Percentiles rank a stretch among this genome's conserved stretches.
These are phyloP conservation scores for Pythium phragmitis DNA, from an alignment of 352 stramenopile species.

Conservation along the genomic window DNA sequence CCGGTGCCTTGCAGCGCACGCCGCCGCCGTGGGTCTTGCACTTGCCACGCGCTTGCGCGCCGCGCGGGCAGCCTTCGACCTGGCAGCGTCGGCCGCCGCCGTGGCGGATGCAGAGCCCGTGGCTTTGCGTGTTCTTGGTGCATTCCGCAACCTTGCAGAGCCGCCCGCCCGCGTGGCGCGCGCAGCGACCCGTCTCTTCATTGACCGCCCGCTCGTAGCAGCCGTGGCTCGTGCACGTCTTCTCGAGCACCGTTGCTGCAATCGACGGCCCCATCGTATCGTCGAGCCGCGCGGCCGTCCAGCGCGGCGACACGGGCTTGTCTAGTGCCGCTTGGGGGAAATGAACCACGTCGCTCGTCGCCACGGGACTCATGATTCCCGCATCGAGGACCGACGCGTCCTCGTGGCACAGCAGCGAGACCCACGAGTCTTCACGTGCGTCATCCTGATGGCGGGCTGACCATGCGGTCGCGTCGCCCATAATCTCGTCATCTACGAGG, in stretches of 20 bases:
- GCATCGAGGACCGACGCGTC: not conserved
- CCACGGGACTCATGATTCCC: slow-evolving; percentile 13
- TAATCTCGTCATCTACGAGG: not conserved
- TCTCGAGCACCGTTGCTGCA: no score
- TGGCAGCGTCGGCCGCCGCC: slow-evolving; percentile 37
- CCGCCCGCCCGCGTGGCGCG: slow-evolving; percentile 10
- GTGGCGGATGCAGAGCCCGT: slow-evolving; percentile 38
- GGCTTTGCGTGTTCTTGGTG: slow-evolving; percentile 36
- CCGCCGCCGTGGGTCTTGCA: slow-evolving; percentile 53
- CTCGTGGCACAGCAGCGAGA: slow-evolving; percentile 8
- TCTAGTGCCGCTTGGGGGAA: not conserved
- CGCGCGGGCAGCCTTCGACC: slow-evolving; percentile 40
- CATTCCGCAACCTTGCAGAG: slow-evolving; percentile 31
- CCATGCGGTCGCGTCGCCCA: not conserved
- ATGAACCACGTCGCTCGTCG: not conserved
- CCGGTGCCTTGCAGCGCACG: slow-evolving; percentile 41
- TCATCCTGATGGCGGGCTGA: not conserved
- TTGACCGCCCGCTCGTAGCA: not conserved
- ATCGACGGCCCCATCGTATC: not conserved
- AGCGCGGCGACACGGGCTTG: slow-evolving; percentile 4
- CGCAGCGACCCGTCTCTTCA: not conserved
- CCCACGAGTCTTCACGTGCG: not conserved
- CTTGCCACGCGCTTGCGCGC: slow-evolving; percentile 40
- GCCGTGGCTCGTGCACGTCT: slow-evolving; percentile 4
- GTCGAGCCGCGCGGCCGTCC: not conserved